Evolutionary conservation across 441 rosid species (phyloP).

Genomic region (Mallotus repandus): DNA sequence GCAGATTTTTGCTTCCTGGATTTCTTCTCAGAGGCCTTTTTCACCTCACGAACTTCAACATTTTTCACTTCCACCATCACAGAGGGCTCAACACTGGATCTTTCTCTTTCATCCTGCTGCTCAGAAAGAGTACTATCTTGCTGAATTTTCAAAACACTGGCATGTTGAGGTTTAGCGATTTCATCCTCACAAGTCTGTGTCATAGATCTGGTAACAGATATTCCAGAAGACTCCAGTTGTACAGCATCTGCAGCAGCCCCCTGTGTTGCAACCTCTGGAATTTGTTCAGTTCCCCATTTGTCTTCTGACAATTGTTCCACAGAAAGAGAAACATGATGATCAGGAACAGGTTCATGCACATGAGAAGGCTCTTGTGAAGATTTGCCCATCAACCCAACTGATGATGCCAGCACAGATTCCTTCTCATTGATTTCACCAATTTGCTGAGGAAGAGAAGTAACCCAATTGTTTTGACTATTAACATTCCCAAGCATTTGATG

Average conservation of each 20-base stretch:
- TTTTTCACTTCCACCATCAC: constrained; percentile 37
- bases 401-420: constrained; percentile 38
- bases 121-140: constrained; percentile 28
- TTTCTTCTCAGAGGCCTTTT: constrained; percentile 79
- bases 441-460: constrained; percentile 38
- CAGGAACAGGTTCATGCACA: constrained; percentile 39
- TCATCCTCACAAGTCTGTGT: constrained; percentile 37
- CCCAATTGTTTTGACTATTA: constrained; percentile 40
- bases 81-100: constrained; percentile 32
- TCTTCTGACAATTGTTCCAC: constrained; percentile 37
- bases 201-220: constrained; percentile 24
- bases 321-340: constrained; percentile 25
- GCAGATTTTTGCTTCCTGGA: constrained; percentile 75
- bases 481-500: constrained; percentile 53
- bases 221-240: constrained; percentile 23
- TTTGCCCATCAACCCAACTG: constrained; percentile 32
- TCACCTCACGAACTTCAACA: constrained; percentile 55
- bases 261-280: constrained; percentile 16
- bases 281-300: constrained; percentile 29
- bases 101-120: constrained; percentile 37
- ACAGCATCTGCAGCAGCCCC: constrained; percentile 27
- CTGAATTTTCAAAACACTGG: constrained; percentile 32
- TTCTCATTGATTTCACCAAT: constrained; percentile 37
- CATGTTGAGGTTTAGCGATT: constrained; percentile 24
- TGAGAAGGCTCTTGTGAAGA: constrained; percentile 30